A percentile compares a stretch with the other conserved stretches of the same genome.
These are phyloP conservation scores for Closterium sp. DNA, from an alignment of 139 green algal genomes.

Conservation along the genomic window DNA sequence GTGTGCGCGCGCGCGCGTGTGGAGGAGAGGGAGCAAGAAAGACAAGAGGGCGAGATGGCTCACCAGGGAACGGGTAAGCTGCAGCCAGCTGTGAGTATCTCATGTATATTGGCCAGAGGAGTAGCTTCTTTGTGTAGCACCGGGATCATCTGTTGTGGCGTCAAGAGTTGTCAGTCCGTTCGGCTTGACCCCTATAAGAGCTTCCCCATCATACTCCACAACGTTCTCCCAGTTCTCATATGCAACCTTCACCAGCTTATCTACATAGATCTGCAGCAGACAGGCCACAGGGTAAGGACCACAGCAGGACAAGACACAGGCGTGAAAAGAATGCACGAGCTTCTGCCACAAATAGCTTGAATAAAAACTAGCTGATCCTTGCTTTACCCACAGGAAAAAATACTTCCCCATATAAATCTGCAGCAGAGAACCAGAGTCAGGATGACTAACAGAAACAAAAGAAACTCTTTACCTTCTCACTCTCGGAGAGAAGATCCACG, in stretches of 20 bases:
- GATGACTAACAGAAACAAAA: not conserved
- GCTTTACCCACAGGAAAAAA: not conserved
- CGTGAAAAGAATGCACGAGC: not conserved
- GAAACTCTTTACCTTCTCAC: slow-evolving; percentile 23
- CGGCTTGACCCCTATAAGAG: not conserved
- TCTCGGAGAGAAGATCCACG: slow-evolving; percentile 21
- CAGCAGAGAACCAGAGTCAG: not conserved
- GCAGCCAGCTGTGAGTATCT: not conserved
- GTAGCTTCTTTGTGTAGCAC: not conserved
- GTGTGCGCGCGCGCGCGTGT: no score
- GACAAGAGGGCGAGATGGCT: not conserved
- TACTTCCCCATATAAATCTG: not conserved
- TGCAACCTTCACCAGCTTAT: slow-evolving; percentile 39
- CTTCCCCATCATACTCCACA: slow-evolving; percentile 35
- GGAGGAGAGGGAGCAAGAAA: no score
- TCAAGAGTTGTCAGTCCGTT: not conserved
- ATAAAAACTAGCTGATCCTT: no score
- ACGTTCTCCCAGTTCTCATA: slow-evolving; percentile 43
- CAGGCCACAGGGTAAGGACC: not conserved
- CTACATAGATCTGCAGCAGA: slow-evolving; percentile 30
- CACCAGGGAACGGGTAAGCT: not conserved
- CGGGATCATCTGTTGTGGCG: not conserved
- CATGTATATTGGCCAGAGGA: not conserved
- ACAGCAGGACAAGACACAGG: not conserved
- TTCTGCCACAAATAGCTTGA: no score